Evolutionary conservation across 1,284 basidiomycete genomes (phyloP).

Genomic region (Ustilago xerochloae): DNA sequence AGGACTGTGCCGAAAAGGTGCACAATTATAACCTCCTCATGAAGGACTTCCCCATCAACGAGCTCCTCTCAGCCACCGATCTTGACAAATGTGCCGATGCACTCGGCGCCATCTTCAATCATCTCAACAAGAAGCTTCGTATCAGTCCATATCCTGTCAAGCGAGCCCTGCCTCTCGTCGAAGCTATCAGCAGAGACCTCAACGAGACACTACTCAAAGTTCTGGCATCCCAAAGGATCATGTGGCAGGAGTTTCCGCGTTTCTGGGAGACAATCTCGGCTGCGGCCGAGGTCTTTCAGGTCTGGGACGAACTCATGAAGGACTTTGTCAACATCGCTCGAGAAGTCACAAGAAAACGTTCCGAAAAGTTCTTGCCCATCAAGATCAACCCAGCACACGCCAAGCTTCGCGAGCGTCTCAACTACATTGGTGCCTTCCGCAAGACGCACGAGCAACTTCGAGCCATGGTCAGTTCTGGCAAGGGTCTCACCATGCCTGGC

Average conservation of each 20-base stretch:
- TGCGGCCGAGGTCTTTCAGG: conserved; percentile 84
- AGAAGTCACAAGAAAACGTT: conserved; percentile 89
- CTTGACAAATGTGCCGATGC: conserved; percentile 93
- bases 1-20: conserved; percentile 71
- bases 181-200: conserved; percentile 96
- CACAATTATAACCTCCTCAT: conserved; percentile 88
- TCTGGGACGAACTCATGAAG: conserved; percentile 97
- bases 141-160: conserved; percentile 87
- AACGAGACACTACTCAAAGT: conserved; percentile 93
- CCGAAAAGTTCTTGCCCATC: conserved; percentile 96
- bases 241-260: conserved; percentile 92
- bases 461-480: conserved; percentile 95
- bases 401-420: conserved; percentile 86
- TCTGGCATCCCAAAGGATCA: conserved; percentile 85
- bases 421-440: conserved; percentile 87
- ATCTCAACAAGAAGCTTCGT: conserved; percentile 92
- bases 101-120: conserved; percentile 85
- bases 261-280: conserved; percentile 86
- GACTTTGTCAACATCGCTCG: conserved; percentile 97
- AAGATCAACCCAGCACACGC: conserved; percentile 91
- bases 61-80: conserved; percentile 93
- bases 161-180: conserved; percentile 92
- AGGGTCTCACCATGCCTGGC: conserved; percentile 71
- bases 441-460: conserved; percentile 97
- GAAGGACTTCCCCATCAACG: conserved; percentile 98